Base-by-base conservation (phyloP, 2,329 filamentous ascomycete species). In the Calonectria honghensis region DNA sequence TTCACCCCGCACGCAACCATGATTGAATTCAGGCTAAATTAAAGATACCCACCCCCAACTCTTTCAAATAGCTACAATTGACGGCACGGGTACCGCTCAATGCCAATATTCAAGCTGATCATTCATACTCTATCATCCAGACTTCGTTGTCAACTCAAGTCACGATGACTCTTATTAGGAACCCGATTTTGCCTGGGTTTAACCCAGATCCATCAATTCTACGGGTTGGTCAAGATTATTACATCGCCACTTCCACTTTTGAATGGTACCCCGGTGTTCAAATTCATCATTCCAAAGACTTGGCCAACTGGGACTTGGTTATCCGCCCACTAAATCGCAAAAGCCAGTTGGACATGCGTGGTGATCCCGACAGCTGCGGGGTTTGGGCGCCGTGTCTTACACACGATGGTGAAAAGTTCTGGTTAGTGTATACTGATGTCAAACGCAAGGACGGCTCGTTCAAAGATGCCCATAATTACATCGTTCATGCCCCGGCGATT, bases 391-490 rank as follows among this genome's bases (percentile, higher is more conserved):
- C 92, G 0, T 93, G 91, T 78, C 86, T 93, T 27, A 90, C 88
- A 0, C 90, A 93, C 76, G 91, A 93, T 76, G 91, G 90, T 59
- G 85, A 88, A 3, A 88, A 84, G 69, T 93, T 92, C 83, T 93
- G 89, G 87, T 88, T 93, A 6, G 91, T 93, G 2, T 93, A 92
- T 81, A 92, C 91, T 1, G 91, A 93, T 78, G 91, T 93, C 20
- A 93, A 93, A 84, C 90, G 91, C 76, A 93, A 93, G 81, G 92
- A 93, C 77, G 92, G 91, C 16, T 90, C 89, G 3, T 93, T 92
- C 87, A 92, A 92, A 81, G 91, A 93, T 78, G 88, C 90, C 1
- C 91, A 89, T 76, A 93, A 93, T 79, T 93, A 93, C 80, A 92
- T 93, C 73, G 89, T 93, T 68, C 89, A 80, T 41, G 87, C 90